A percentile compares a stretch with the other conserved stretches of the same genome.
Conservation (phyloP, 805 yeast species). For the Brettanomyces sp. region DNA sequence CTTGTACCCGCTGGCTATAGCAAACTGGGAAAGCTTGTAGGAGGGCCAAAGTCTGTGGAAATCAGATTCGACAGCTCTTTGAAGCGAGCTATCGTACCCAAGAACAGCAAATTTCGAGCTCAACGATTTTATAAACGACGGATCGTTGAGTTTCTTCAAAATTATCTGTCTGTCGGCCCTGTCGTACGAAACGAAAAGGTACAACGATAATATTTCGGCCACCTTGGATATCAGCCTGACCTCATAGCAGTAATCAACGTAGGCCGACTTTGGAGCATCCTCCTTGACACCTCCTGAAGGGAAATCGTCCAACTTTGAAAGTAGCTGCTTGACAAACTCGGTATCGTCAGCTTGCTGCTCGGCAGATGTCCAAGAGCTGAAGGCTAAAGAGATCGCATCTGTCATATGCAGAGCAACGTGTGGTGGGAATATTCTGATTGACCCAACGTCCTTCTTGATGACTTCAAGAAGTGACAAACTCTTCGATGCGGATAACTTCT, state of each 20-base stretch:
- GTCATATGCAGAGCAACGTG: conserved; percentile 57
- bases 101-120: conserved; percentile 27
- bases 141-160: conserved; percentile 11
- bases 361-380: conserved; percentile 68
- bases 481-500: conserved; percentile 5
- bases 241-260: conserved; percentile 38
- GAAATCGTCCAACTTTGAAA: conserved; percentile 21
- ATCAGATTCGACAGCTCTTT: conserved; percentile 29
- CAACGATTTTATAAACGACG: conserved; percentile 27
- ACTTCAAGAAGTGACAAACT: conserved; percentile 43
- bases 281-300: conserved; percentile 13
- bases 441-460: conserved; percentile 44
- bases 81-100: conserved; percentile 11
- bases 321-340: conserved; percentile 34
- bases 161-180: conserved; percentile 33
- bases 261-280: conserved; percentile 12
- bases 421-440: conserved; percentile 47
- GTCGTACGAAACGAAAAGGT: conserved; percentile 49
- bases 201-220: conserved; percentile 66
- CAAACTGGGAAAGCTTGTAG: conserved; percentile 41
- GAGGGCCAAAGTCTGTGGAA: conserved; percentile 39
- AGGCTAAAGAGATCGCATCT: conserved; percentile 65
- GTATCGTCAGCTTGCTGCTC: conserved; percentile 42
- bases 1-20: conserved; percentile 34
- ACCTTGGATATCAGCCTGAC: conserved; percentile 55